These are phyloP conservation scores for Trichophyton rubrum DNA, from an alignment of 2,329 filamentous ascomycete genomes.

Conservation along the genomic window DNA sequence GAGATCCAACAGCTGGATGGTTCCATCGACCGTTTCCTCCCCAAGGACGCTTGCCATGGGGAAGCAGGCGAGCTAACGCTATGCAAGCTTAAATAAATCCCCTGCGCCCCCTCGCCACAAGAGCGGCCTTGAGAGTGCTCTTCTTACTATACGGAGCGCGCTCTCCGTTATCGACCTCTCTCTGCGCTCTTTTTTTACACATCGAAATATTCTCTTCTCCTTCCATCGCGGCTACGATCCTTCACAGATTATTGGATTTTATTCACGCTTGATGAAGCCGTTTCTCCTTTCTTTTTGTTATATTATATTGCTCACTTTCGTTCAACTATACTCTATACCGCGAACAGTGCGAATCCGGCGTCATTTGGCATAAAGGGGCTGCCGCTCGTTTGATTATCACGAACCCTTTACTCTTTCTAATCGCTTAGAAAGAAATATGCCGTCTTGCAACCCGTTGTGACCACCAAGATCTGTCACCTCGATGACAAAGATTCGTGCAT, in stretches of 20 bases:
- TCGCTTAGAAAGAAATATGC: background rate
- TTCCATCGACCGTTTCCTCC: background rate
- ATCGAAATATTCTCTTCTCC: too few species aligned
- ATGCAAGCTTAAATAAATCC: slow-evolving; percentile 1
- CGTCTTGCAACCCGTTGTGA: background rate
- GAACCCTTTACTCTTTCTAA: background rate
- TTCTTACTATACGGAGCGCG: too few species aligned
- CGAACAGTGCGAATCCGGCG: background rate
- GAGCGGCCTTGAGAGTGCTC: background rate
- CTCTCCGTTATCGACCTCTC: background rate
- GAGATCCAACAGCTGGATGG: background rate
- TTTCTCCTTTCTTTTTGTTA: background rate
- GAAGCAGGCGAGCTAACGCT: background rate
- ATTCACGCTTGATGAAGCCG: background rate
- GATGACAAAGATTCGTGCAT: background rate
- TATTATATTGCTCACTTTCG: background rate
- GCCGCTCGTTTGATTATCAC: background rate
- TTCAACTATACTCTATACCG: background rate
- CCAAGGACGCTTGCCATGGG: background rate
- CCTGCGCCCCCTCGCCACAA: background rate
- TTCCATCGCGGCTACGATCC: background rate
- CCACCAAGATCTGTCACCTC: background rate
- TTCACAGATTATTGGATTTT: background rate
- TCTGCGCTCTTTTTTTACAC: too few species aligned
- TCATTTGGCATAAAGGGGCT: background rate